Evolutionary conservation across 257 asterid species (phyloP).

Genomic region (Asclepias syriaca): DNA sequence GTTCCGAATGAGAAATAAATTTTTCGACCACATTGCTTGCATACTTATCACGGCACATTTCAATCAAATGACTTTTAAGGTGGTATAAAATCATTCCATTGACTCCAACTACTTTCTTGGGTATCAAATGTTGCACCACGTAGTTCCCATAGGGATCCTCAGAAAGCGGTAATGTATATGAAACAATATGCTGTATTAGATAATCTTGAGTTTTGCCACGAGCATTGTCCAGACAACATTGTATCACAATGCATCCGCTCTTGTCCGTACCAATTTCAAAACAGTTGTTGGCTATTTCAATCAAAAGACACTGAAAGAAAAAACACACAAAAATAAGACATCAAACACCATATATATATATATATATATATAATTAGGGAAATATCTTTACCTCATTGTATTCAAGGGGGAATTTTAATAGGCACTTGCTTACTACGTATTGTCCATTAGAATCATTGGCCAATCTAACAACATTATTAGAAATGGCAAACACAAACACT

Average conservation of each 20-base stretch:
- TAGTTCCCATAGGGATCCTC: slow-evolving; percentile 65
- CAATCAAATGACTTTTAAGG: too few relatives aligned
- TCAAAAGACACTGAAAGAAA: slow-evolving; percentile 42
- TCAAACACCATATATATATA: too few relatives aligned
- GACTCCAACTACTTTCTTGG: too few relatives aligned
- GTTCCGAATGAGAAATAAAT: too few relatives aligned
- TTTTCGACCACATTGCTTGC: too few relatives aligned
- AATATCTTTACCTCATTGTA: neutral
- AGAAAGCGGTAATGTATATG: slow-evolving; percentile 45
- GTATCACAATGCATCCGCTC: slow-evolving; percentile 76
- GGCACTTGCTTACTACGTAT: slow-evolving; percentile 50
- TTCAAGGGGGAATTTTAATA: slow-evolving; percentile 43
- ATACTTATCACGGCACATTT: too few relatives aligned
- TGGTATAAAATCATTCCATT: too few relatives aligned
- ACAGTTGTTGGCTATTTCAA: slow-evolving; percentile 43
- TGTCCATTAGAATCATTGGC: slow-evolving; percentile 66
- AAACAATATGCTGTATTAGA: slow-evolving; percentile 41
- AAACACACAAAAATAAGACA: too few relatives aligned
- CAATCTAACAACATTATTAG: slow-evolving; percentile 41
- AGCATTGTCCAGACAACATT: slow-evolving; percentile 48
- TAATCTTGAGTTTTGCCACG: slow-evolving; percentile 43
- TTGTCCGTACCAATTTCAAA: slow-evolving; percentile 52
- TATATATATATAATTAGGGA: too few relatives aligned
- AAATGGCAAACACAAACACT: slow-evolving; percentile 33
- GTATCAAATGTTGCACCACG: too few relatives aligned